Evolutionary conservation across 2,329 filamentous ascomycete genomes (phyloP), one percentile per base, ranked within the genome.

Genomic region (Exophiala bonariae): DNA sequence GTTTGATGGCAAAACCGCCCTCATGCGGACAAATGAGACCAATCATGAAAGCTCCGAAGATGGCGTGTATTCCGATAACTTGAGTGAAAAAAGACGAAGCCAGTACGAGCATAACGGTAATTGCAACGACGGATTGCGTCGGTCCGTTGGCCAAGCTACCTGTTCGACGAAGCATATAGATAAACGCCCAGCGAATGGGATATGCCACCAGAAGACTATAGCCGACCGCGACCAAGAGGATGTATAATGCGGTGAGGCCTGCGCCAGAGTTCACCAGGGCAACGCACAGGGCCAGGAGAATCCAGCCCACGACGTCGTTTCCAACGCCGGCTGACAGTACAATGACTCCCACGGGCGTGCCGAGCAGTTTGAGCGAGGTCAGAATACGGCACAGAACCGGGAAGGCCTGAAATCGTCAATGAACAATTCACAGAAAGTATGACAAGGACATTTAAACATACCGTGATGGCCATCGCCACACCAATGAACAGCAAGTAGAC

Each of bases 331-430:
- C 91, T 3, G 91, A 90, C 7, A 96, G 77, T 2, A 91, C 87
- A 30, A 95, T 95, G 28, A 96, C 81, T 61, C 91, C 91, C 4
- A 96, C 91, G 1, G 85, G 80, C 2, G 89, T 93, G 44, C 80
- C 73, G 3, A 97, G 82, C 40, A 97, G 75, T 60, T 96, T 93
- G 43, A 97, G 75, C 66, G 96, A 91, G 0, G 89, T 92, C 56
- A 97, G 73, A 57, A 97, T 97, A 65, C 92, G 87, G 63, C 92
- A 96, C 10, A 97, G 80, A 0, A 97, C 92, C 0, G 92, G 92
- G 60, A 97, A 86, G 11, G 82, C 82, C 77, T 81, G 43, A 9
- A 7, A 16, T 31, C 13, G 38, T 58, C 26, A 57, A 51, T 19
- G 30, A 35, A 8, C 37, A 13, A 4, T 22, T 41, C 20, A 11